Conservation (phyloP, 2,329 filamentous ascomycete species). For the Exophiala sideris region DNA sequence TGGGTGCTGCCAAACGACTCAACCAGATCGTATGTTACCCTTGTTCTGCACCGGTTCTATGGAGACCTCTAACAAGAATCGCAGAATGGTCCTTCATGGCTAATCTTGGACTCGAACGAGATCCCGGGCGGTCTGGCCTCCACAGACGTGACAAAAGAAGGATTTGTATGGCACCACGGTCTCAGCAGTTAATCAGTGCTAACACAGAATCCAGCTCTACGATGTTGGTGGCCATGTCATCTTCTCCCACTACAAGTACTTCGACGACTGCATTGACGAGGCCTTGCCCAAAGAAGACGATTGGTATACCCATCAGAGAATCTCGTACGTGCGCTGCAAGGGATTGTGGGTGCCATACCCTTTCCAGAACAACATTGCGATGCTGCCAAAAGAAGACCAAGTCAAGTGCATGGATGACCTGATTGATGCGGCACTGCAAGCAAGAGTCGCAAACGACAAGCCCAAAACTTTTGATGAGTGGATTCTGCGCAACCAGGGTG, state of each 20-base stretch:
- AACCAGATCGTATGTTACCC: slow-evolving; percentile 79
- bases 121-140: slow-evolving; percentile 93
- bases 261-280: slow-evolving; percentile 97
- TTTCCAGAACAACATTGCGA: slow-evolving; percentile 99
- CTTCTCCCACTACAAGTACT: slow-evolving; percentile 99
- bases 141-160: slow-evolving; percentile 91
- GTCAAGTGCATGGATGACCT: slow-evolving; percentile 90
- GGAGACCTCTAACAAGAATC: slow-evolving; percentile 1
- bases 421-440: slow-evolving; percentile 88
- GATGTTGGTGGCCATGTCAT: slow-evolving; percentile 98
- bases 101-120: slow-evolving; percentile 90
- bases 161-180: slow-evolving; percentile 21
- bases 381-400: slow-evolving; percentile 96
- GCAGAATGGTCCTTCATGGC: slow-evolving; percentile 87
- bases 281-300: slow-evolving; percentile 89
- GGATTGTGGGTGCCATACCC: slow-evolving; percentile 95
- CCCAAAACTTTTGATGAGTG: slow-evolving; percentile 97
- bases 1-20: slow-evolving; percentile 95
- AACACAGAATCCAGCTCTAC: slow-evolving; percentile 66
- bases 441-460: slow-evolving; percentile 82
- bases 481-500: slow-evolving; percentile 89
- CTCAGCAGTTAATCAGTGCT: not conserved
- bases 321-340: slow-evolving; percentile 98
- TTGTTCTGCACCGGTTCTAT: not conserved
- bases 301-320: slow-evolving; percentile 97